Conservation (phyloP, 2,329 filamentous ascomycete species). For the Tolypocladium paradoxum region DNA sequence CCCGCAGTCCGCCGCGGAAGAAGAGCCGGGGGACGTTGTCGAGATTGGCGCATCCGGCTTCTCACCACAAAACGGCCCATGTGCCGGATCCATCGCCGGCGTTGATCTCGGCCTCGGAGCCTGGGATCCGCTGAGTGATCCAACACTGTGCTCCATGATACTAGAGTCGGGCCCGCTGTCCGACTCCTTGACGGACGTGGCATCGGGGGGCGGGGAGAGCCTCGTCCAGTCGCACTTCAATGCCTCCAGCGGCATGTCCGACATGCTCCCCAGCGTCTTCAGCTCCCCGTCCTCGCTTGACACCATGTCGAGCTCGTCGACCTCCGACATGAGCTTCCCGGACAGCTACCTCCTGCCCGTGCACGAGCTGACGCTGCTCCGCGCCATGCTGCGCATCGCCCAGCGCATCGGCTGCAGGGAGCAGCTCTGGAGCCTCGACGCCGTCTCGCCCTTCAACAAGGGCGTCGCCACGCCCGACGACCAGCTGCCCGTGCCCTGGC, state of each 20-base stretch:
- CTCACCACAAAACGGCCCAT: background rate
- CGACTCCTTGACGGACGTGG: slow-evolving; percentile 4
- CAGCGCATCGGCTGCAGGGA: slow-evolving; percentile 30
- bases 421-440: slow-evolving; percentile 33
- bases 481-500: slow-evolving; percentile 35
- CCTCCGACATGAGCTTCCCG: slow-evolving; percentile 18
- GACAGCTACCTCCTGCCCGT: slow-evolving; percentile 40
- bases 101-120: slow-evolving; percentile 11
- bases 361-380: slow-evolving; percentile 36
- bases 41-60: background rate
- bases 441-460: slow-evolving; percentile 34
- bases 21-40: slow-evolving; percentile 7
- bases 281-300: slow-evolving; percentile 11
- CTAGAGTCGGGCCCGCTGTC: slow-evolving; percentile 4
- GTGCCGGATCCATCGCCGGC: background rate
- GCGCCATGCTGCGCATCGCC: slow-evolving; percentile 35
- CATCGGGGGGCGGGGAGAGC: slow-evolving; percentile 1
- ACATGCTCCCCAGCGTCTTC: slow-evolving; percentile 9
- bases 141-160: slow-evolving; percentile 9
- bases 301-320: slow-evolving; percentile 8
- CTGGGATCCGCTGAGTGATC: slow-evolving; percentile 12
- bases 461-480: slow-evolving; percentile 17
- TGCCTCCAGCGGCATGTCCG: slow-evolving; percentile 2
- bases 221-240: background rate
- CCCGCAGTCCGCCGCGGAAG: background rate